Evolutionary conservation across 73 alveolate genomes (phyloP), one percentile per base, ranked within the genome.

Genomic region (Paramecium primaurelia): DNA sequence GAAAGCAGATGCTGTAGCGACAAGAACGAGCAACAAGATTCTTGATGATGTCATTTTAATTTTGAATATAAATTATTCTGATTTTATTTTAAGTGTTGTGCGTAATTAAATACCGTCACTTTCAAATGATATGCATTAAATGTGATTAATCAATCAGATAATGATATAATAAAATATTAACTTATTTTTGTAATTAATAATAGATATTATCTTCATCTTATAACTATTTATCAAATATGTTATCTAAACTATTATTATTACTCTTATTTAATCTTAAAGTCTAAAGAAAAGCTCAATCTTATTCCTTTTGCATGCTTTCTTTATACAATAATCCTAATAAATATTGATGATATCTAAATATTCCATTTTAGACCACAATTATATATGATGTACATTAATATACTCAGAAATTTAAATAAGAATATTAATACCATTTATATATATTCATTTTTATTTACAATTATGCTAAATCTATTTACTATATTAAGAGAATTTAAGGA

Each of bases 1-100:
- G 59, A 37, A 73, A 16, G 87, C 87, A 4, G 87, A 73, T 36
- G 87, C 58, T 36, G 59, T 73, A 40, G 87, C 87, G 7, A 73
- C 60, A 73, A 73, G 64, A 44, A 73, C 58, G 4, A 73, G 34
- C 16, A 73, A 37, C 60, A 73, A 73, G 58, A 37, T 73, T 16
- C 59, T 37, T 73, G 87, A 73, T 73, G 87, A 73, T 73, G 87
- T 73, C 87, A 73, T 73, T 37, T 73, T 73, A 38, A 73, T 34
- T 73, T 73, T 11, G 51, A 14, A 64, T 28, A 64, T 64, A 64
- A 32, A 64, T 64, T 64, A 64, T 32, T 64, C 42, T 64, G 84
- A 64, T 64, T 64, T 64, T 64, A 64, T 32, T 64, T 3, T 64
- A 34, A 34, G 47, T 28, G 20, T 12, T 32, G 12, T 16, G 20